Evolutionary conservation across 2,329 filamentous ascomycete genomes (phyloP).

Genomic region (Hypomyces rosellus): DNA sequence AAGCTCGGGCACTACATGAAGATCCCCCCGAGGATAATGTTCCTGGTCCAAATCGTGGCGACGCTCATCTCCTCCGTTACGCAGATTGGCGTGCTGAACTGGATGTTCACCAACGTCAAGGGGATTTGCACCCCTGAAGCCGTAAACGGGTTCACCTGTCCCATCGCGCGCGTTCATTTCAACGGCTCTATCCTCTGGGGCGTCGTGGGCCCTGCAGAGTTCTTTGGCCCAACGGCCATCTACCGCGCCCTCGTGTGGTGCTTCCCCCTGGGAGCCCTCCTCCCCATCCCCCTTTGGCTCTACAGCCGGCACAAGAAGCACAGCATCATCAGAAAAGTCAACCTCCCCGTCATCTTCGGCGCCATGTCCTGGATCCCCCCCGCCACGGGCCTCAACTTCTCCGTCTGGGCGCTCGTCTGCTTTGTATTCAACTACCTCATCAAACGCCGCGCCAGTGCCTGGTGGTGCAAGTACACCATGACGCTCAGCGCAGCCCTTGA

Average conservation of each 20-base stretch:
- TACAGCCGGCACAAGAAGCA: constrained; percentile 54
- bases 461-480: constrained; percentile 93
- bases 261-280: constrained; percentile 68
- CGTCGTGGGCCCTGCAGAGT: constrained; percentile 73
- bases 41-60: constrained; percentile 70
- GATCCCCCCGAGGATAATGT: constrained; percentile 71
- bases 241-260: constrained; percentile 76
- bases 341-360: constrained; percentile 76
- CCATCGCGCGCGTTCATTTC: constrained; percentile 82
- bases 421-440: constrained; percentile 78
- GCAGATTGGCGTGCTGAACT: constrained; percentile 80
- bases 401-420: constrained; percentile 78
- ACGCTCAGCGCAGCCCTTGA: constrained; percentile 78
- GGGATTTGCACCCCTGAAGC: constrained; percentile 72
- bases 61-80: constrained; percentile 72
- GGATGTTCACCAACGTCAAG: constrained; percentile 76
- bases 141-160: constrained; percentile 84
- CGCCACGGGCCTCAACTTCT: constrained; percentile 81
- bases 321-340: constrained; percentile 68
- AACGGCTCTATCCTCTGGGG: constrained; percentile 88
- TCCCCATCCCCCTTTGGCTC: constrained; percentile 69
- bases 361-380: constrained; percentile 82
- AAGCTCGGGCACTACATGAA: constrained; percentile 89
- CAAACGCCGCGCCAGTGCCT: constrained; percentile 60
- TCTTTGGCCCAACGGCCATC: constrained; percentile 70